Base-by-base conservation (phyloP, 768 basidiomycete species). In the Brasilioporus rufonigricans region DNA sequence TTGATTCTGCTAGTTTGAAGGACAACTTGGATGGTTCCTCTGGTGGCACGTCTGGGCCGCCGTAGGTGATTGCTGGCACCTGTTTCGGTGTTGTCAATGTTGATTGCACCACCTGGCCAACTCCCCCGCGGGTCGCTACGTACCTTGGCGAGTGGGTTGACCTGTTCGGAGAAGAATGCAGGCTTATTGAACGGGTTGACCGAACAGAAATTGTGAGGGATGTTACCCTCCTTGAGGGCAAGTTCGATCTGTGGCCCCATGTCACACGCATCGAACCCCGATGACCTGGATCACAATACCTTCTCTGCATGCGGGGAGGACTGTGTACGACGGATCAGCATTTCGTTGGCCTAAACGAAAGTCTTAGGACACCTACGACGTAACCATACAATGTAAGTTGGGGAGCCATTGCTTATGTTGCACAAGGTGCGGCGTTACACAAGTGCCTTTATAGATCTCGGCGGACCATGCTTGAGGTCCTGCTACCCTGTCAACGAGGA, bases 71-170 rank as follows among this genome's bases (percentile, higher is more conserved):
- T 0, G 81, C 83, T 38, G 83, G 80, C 10, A 84, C 80, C 45
- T 53, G 23, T 41, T 16, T 40, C 4, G 3, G 19, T 23, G 23
- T 23, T 18, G 23, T 52, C 39, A 40, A 21, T 35, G 16, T 18
- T 40, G 9, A 11, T 40, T 2, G 21, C 11, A n/a, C 24, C 14
- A 19, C 24, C 7, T 14, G 13, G 24, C 27, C 27, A 29, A 18
- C 23, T 1, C 41, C 16, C 5, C 12, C 3, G 10, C 24, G 13
- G 13, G 12, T 39, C n/a, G 16, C 35, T 5, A 21, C 68, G n/a
- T 48, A 84, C 85, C 76, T 85, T 87, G 67, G 79, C 79, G 0
- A 77, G 80, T 0, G 83, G 81, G 65, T 85, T 87, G 29, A 87
- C 77, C 53, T 80, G 76, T 0, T 79, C 21, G 13, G 23, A 76